A percentile compares a stretch with the other conserved stretches of the same genome.
phyloP scores from a whole-genome alignment of 352 stramenopile genomes.

The Thalassiosira livingstoniorum region DNA sequence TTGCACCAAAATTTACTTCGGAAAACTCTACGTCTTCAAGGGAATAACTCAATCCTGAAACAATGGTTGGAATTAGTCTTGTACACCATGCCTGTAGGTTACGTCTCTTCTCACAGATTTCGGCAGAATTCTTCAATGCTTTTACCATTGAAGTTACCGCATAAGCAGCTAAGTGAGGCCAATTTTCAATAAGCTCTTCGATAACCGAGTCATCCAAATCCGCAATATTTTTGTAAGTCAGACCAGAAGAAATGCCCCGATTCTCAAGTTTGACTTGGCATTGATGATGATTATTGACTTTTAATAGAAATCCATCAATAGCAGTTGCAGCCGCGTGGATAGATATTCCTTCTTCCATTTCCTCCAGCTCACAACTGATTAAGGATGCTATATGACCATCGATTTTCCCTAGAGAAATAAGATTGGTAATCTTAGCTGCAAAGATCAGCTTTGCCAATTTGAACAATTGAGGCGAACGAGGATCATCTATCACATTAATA shows the following conservation, averaged over 20 bases:
- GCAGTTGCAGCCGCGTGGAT: conserved; percentile 68
- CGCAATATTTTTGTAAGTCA: conserved; percentile 58
- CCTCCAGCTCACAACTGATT: conserved; percentile 40
- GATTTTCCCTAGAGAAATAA: conserved; percentile 39
- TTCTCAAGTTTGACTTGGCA: not conserved
- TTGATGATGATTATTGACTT: conserved; percentile 13
- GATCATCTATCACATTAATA: conserved; percentile 58
- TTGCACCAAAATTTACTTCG: not conserved
- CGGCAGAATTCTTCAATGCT: conserved; percentile 34
- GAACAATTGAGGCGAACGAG: conserved; percentile 56
- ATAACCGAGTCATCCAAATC: conserved; percentile 74
- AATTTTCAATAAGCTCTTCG: conserved; percentile 62
- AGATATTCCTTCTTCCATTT: conserved; percentile 53
- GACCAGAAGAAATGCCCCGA: conserved; percentile 19
- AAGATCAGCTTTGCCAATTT: conserved; percentile 63
- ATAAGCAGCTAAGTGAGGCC: conserved; percentile 52
- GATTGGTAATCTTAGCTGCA: conserved; percentile 42
- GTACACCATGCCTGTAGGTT: conserved; percentile 65
- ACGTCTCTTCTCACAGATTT: conserved; percentile 37
- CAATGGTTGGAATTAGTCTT: conserved; percentile 62
- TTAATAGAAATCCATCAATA: conserved; percentile 79
- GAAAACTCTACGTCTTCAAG: conserved; percentile 8
- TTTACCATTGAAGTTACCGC: conserved; percentile 60
- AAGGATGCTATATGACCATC: conserved; percentile 34
- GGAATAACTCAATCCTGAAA: conserved; percentile 51